Conservation (phyloP, 163 green algal genomes). For the Scenedesmus sp. region DNA sequence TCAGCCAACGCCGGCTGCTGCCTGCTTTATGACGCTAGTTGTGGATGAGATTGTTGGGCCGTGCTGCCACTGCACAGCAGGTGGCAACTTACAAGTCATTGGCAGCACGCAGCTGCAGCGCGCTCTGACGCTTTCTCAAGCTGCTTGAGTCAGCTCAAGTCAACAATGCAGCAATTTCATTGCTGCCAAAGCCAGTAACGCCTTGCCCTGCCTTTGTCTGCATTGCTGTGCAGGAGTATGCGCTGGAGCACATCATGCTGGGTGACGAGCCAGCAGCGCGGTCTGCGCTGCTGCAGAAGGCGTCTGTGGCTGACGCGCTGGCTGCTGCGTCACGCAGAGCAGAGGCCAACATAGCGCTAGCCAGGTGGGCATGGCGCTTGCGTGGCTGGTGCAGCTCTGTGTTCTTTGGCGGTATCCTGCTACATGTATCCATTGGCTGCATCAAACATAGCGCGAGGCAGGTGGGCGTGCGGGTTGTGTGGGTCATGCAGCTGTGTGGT, state of each 20-base stretch:
- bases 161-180: not conserved
- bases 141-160: too few relatives aligned
- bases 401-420: not conserved
- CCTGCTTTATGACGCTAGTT: too few relatives aligned
- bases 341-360: constrained; percentile 34
- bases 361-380: not conserved
- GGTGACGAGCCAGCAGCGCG: constrained; percentile 35
- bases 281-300: constrained; percentile 42
- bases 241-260: constrained; percentile 42
- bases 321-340: constrained; percentile 12
- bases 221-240: constrained; percentile 38
- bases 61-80: too few relatives aligned
- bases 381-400: not conserved
- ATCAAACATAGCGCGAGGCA: too few relatives aligned
- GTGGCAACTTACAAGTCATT: too few relatives aligned
- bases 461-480: too few relatives aligned
- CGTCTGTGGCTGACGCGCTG: constrained; percentile 42
- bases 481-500: too few relatives aligned
- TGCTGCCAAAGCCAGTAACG: not conserved
- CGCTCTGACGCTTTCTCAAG: too few relatives aligned
- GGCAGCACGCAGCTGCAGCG: not conserved
- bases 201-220: not conserved
- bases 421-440: not conserved
- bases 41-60: too few relatives aligned
- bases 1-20: too few relatives aligned